Percentiles rank a stretch among this genome's conserved stretches.
phyloP scores from a whole-genome alignment of 2,329 filamentous ascomycete species.

The Ophiostoma himal-ulmi region DNA sequence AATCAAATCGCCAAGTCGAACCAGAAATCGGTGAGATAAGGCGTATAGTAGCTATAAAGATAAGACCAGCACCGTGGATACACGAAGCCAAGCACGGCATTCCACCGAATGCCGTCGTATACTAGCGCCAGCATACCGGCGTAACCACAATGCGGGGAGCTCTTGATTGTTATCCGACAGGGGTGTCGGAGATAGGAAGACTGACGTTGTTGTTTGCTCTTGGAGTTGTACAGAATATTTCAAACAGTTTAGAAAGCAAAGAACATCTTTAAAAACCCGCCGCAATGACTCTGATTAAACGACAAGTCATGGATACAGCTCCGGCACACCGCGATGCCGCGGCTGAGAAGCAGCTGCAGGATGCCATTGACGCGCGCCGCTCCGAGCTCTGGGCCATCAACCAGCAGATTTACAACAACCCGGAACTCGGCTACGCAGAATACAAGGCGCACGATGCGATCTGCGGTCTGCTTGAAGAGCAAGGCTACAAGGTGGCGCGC shows the following conservation, averaged over 20 bases:
- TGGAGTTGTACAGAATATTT: neutral
- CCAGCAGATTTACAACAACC: slow-evolving; percentile 35
- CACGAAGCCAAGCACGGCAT: neutral
- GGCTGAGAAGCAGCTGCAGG: slow-evolving; percentile 13
- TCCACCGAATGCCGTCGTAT: neutral
- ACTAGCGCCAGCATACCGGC: neutral
- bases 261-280: neutral
- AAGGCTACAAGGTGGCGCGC: slow-evolving; percentile 41
- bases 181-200: neutral
- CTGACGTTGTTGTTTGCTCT: neutral
- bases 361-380: slow-evolving; percentile 1
- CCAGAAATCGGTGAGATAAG: too few species aligned
- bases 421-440: slow-evolving; percentile 47
- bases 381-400: slow-evolving; percentile 13
- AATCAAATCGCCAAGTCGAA: too few species aligned
- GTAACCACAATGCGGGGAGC: neutral
- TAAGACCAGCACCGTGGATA: neutral
- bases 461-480: slow-evolving; percentile 37
- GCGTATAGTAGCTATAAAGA: too few species aligned
- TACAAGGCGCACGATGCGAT: slow-evolving; percentile 45
- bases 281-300: neutral
- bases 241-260: neutral
- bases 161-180: neutral
- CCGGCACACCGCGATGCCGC: slow-evolving; percentile 9
- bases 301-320: neutral